Evolutionary conservation across 108 stramenopile species (phyloP).

Genomic region (Nitzschia palea): DNA sequence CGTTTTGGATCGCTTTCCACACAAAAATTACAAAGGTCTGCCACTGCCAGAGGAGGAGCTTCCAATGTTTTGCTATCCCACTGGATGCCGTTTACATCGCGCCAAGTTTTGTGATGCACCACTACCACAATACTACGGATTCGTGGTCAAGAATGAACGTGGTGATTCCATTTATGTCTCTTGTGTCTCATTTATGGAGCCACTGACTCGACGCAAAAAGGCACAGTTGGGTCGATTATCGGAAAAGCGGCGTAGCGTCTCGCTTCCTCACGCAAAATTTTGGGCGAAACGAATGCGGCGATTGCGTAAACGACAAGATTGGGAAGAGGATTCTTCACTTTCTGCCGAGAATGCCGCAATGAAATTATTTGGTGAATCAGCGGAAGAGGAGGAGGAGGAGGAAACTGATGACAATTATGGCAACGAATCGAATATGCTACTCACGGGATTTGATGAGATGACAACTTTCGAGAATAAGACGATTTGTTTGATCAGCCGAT

Average conservation of each 20-base stretch:
- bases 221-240: slow-evolving; percentile 61
- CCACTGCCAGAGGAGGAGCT: slow-evolving; percentile 88
- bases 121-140: slow-evolving; percentile 76
- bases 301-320: slow-evolving; percentile 5
- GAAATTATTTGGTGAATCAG: not conserved
- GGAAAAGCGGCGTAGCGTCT: slow-evolving; percentile 45
- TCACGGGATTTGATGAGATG: slow-evolving; percentile 76
- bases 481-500: slow-evolving; percentile 77
- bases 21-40: slow-evolving; percentile 79
- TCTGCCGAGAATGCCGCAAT: not conserved
- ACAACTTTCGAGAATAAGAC: slow-evolving; percentile 88
- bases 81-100: slow-evolving; percentile 67
- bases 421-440: slow-evolving; percentile 26
- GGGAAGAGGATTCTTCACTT: slow-evolving; percentile 3
- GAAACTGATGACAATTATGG: slow-evolving; percentile 15
- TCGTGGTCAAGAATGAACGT: slow-evolving; percentile 90
- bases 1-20: slow-evolving; percentile 83
- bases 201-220: slow-evolving; percentile 54
- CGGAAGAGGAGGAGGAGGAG: slow-evolving; percentile 8
- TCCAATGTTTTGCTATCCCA: slow-evolving; percentile 90
- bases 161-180: slow-evolving; percentile 83
- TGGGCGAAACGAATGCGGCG: slow-evolving; percentile 35
- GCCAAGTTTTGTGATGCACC: slow-evolving; percentile 66
- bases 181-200: slow-evolving; percentile 87
- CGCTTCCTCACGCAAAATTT: slow-evolving; percentile 65